Evolutionary conservation across 2,329 filamentous ascomycete species (phyloP).

Genomic region (Stromatinia cepivora): DNA sequence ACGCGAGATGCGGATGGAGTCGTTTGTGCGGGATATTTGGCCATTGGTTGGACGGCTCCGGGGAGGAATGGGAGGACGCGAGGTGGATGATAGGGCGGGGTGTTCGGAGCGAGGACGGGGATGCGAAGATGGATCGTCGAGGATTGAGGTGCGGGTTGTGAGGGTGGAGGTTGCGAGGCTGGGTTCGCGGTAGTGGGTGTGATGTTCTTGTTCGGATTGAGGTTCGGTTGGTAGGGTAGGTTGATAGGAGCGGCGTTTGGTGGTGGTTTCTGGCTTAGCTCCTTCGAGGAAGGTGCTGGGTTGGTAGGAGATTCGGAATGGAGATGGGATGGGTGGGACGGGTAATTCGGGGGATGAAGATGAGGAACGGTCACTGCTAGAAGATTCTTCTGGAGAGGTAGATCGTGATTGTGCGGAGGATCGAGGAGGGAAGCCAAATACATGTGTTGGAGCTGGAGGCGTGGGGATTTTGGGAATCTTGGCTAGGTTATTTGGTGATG

Average conservation of each 20-base stretch:
- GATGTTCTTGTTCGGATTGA: background rate
- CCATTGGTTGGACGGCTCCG: background rate
- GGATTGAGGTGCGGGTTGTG: background rate
- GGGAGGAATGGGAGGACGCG: background rate
- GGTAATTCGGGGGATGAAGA: background rate
- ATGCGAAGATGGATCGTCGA: background rate
- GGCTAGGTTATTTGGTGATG: background rate
- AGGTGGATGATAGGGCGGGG: background rate
- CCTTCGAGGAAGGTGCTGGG: background rate
- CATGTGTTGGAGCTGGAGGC: background rate
- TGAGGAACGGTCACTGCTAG: background rate
- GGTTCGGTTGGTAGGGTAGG: background rate
- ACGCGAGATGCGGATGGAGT: slow-evolving; percentile 11
- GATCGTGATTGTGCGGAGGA: background rate
- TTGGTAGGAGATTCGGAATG: slow-evolving; percentile 3
- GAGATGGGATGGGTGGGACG: background rate
- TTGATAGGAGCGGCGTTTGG: background rate
- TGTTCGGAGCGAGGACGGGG: background rate
- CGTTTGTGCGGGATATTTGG: slow-evolving; percentile 3
- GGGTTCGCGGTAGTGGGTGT: background rate
- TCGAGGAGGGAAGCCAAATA: slow-evolving; percentile 6
- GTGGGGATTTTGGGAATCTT: background rate
- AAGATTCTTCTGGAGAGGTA: background rate
- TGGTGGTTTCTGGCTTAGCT: background rate
- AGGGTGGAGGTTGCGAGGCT: background rate